Evolutionary conservation across 352 stramenopile genomes (phyloP), one percentile per base, ranked within the genome.

Genomic region (Phytophthora constricta): DNA sequence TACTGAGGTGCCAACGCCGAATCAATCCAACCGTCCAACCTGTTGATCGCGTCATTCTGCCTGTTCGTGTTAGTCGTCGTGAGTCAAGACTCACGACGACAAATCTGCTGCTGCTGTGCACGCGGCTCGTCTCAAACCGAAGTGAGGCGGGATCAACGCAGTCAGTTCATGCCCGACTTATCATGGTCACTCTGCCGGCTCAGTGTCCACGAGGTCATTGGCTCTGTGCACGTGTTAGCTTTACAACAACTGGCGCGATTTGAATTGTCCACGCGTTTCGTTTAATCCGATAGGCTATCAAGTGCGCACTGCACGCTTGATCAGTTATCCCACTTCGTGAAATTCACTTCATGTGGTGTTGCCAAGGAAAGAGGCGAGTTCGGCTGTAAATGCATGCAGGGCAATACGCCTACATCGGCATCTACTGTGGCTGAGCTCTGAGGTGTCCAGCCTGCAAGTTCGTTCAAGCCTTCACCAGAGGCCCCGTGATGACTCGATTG

Each of bases 161-260:
- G 62, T 72, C 64, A 67, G 51, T 62, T 49, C 28, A 54, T 62
- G 57, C 57, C 28, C 46, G 26, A 39, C 49, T 70, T 70, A 70
- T 70, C 62, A 48, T 20, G 4, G 50, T 23, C 47, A 33, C 28
- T 16, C 61, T 66, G 49, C 11, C 25, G 62, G 53, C 62, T 55
- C 16, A n/a, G n/a, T n/a, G n/a, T n/a, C n/a, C n/a, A n/a, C 58
- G 43, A 22, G 8, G 3, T 25, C 39, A 72, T 68, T 72, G 64
- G 58, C 28, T 41, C 37, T 28, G 11, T 58, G 37, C 64, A 59
- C 64, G 64, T 37, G 58, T 50, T 43, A 55, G 13, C 51, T 59
- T 28, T 17, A 47, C 19, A 20, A 5, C 31, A 67, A 68, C 68
- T 72, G 64, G 58, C 39, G 43, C 26, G 16, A 48, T 28, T 11